Base-by-base conservation (phyloP, 768 basidiomycete genomes). In the Porpolomopsis calyptriformis region DNA sequence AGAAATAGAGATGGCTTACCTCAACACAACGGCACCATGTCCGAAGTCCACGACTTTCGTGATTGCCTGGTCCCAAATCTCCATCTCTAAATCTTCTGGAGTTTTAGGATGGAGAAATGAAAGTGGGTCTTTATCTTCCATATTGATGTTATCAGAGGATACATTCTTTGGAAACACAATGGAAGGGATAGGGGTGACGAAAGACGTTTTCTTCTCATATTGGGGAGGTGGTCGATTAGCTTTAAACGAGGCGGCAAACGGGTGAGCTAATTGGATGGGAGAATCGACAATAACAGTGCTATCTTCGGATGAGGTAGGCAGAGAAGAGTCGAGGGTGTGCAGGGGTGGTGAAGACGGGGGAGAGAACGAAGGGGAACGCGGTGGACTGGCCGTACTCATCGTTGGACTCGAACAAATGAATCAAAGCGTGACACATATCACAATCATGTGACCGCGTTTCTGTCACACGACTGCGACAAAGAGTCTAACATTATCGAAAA, bases 201-300 rank as follows among this genome's bases (percentile, higher is more conserved):
- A 40, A 25, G 40, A 19, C 20, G 40, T 40, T 19, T 42, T 45
- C 37, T 66, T 69, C 55, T 78, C 74, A 39, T 75, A 73, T 10
- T 66, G 53, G 2, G 70, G 70, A 22, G 64, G 71, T 3, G 54
- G 54, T 53, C 67, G 67, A 23, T 53, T 63, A 3, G 71, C 68
- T 46, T 74, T 76, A 3, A 72, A 70, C 1, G 79, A 78, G 0
- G 71, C 82, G 10, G 82, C 76, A 44, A 79, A 76, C 0, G 80
- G 80, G 53, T 83, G 60, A 49, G 23, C 49, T 50, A 49, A 56
- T 38, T 24, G 49, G 47, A 52, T 50, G 29, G 7, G 7, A 31
- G 29, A 31, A 14, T 31, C 29, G 29, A 31, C 29, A 14, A 31
- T 31, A 14, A 31, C 14, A 14, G 29, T 7, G 7, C 14, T 14